Base-by-base conservation (phyloP, 148 eudicot species). In the Diospyros lotus region DNA sequence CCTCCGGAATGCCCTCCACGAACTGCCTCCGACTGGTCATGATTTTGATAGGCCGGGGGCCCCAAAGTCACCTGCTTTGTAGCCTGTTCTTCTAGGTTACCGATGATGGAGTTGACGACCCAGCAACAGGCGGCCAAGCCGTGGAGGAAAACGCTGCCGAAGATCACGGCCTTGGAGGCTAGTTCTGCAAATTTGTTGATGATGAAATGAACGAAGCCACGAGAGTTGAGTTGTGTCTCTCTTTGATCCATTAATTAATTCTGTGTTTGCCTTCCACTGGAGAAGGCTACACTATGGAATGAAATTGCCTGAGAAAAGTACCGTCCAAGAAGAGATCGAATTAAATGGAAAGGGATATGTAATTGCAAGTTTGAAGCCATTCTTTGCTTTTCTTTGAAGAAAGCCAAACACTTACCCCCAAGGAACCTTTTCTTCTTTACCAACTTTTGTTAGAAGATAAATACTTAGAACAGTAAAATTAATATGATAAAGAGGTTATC, bases 361-460 rank as follows among this genome's bases (percentile, higher is more conserved):
- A 28, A 28, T 28, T 28, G 28, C 28, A 28, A 28, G 28, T 52
- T 53, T 51, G 44, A 51, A 48, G 44, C 9, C 58, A 68, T 69
- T n/a, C 72, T 69, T 69, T 53, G 2, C 72, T 69, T 53, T 39
- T 69, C 60, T 14, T 69, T 52, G 45, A 53, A 52, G 72, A 51
- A 50, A 69, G n/a, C 44, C 39, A 38, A 69, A 28, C 42, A 68
- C n/a, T 50, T 40, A 48, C 43, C 54, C 72, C 71, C 28, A 28
- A 48, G 48, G 55, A 54, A 67, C 2, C 38, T 67, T 67, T 51
- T 40, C 42, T 68, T 68, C 72, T 52, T 50, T 43, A 50, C 38
- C 38, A 48, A 51, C 58, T 51, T 68, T 50, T 48, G 58, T 51
- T 28, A 58, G 56, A 68, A 68, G 72, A 17, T 18, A 51, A 50